These are phyloP conservation scores for Linnemannia schmuckeri DNA, from an alignment of 192 early-diverging fungal species.

Conservation along the genomic window DNA sequence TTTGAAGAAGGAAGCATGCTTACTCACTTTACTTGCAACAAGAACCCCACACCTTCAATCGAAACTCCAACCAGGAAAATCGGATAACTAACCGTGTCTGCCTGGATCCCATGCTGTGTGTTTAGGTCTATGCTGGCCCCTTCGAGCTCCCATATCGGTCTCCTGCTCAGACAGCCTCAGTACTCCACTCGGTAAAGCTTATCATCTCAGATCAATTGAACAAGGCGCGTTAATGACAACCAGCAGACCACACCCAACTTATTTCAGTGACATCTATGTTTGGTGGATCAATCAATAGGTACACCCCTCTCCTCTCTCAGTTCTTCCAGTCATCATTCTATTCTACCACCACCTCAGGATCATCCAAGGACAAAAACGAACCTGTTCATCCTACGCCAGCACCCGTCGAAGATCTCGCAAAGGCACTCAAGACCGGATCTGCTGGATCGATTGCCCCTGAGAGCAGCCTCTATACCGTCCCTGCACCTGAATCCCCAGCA, in stretches of 20 bases:
- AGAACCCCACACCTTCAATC: not conserved
- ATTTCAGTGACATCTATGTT: not conserved
- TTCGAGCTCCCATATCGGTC: slow-evolving; percentile 16
- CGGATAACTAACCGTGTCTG: not conserved
- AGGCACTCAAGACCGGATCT: slow-evolving; percentile 16
- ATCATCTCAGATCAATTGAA: not conserved
- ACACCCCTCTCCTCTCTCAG: slow-evolving; percentile 16
- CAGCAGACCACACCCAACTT: not conserved
- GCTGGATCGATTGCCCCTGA: slow-evolving; percentile 40
- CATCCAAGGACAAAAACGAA: slow-evolving; percentile 18
- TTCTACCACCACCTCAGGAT: slow-evolving; percentile 16
- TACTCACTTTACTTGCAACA: not conserved
- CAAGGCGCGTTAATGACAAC: not conserved
- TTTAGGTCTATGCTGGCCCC: slow-evolving; percentile 18
- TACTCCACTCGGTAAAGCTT: slow-evolving; percentile 24
- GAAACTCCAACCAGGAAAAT: not conserved
- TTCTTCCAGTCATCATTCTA: slow-evolving; percentile 34
- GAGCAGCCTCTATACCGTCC: not conserved
- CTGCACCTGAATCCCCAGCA: slow-evolving; percentile 12
- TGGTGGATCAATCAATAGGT: not conserved
- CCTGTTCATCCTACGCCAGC: slow-evolving; percentile 34
- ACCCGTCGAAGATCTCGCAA: slow-evolving; percentile 28
- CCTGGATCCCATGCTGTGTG: not conserved
- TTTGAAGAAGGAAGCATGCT: not conserved
- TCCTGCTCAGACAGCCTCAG: slow-evolving; percentile 21